Conservation (phyloP, 768 basidiomycete genomes). For the Chlorophyllum brunneum region DNA sequence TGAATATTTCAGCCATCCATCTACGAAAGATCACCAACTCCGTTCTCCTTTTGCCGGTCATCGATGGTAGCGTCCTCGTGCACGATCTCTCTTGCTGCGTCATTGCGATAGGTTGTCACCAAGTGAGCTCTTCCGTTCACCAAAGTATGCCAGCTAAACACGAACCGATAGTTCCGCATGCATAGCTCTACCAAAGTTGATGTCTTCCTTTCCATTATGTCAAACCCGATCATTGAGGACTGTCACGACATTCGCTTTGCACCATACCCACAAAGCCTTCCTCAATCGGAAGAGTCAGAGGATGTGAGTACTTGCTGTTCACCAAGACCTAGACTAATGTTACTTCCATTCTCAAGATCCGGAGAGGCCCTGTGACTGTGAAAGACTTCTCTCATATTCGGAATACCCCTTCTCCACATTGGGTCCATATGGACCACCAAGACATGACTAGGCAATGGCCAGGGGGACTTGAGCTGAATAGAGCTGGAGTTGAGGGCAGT, state of each 20-base stretch:
- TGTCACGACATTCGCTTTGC: constrained; percentile 62
- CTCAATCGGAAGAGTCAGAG: constrained; percentile 14
- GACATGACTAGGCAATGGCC: constrained; percentile 23
- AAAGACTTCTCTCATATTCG: constrained; percentile 88
- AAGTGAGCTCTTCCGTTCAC: constrained; percentile 42
- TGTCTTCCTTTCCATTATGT: constrained; percentile 62
- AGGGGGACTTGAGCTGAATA: not conserved
- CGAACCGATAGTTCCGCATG: constrained; percentile 70
- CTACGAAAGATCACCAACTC: constrained; percentile 55
- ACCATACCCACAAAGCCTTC: constrained; percentile 47
- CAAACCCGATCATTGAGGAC: constrained; percentile 80
- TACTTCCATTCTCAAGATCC: not conserved
- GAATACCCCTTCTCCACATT: constrained; percentile 75
- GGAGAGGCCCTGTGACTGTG: not conserved
- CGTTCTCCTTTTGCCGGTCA: constrained; percentile 59
- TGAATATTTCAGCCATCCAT: constrained; percentile 56
- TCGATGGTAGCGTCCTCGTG: constrained; percentile 71
- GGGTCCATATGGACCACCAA: constrained; percentile 35
- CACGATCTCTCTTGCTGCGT: constrained; percentile 60
- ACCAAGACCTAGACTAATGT: not conserved
- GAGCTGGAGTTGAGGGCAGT: constrained; percentile 15
- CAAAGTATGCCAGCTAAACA: no score
- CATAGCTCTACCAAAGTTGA: constrained; percentile 65
- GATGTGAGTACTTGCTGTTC: constrained; percentile 4
- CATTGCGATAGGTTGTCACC: constrained; percentile 74